These are phyloP conservation scores for Suillus bovinus DNA, from an alignment of 768 basidiomycete species.

Conservation along the genomic window DNA sequence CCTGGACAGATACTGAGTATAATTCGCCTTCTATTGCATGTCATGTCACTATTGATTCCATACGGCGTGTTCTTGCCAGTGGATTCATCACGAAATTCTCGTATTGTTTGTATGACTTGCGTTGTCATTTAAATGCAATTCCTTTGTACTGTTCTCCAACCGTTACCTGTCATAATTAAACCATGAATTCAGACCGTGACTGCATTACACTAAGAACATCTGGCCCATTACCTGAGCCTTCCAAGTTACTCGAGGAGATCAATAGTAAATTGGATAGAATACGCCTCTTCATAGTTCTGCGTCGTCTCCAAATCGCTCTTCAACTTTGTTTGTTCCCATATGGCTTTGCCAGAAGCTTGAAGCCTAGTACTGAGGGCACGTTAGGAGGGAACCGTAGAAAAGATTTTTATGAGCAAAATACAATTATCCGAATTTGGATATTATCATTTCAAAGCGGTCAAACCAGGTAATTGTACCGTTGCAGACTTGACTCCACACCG, in stretches of 20 bases:
- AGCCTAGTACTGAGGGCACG: not conserved
- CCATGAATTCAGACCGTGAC: not conserved
- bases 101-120: not conserved
- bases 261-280: not conserved
- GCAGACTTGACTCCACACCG: constrained; percentile 7
- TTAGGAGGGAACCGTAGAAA: not conserved
- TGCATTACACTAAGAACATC: not conserved
- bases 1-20: constrained; percentile 31
- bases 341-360: not conserved
- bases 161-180: not conserved
- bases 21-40: not conserved
- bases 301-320: not conserved
- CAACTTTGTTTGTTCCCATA: not conserved
- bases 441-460: constrained; percentile 3
- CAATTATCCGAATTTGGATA: not conserved
- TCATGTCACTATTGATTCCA: not conserved
- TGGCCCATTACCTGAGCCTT: not conserved
- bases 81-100: not conserved
- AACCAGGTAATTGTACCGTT: constrained; percentile 7
- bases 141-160: not conserved
- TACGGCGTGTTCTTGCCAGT: not conserved
- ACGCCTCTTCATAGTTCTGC: not conserved
- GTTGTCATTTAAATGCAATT: not conserved
- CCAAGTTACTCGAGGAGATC: not conserved
- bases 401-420: constrained; percentile 5